phyloP scores from a whole-genome alignment of 2,329 filamentous ascomycete genomes.

The Fusarium brachygibbosum region DNA sequence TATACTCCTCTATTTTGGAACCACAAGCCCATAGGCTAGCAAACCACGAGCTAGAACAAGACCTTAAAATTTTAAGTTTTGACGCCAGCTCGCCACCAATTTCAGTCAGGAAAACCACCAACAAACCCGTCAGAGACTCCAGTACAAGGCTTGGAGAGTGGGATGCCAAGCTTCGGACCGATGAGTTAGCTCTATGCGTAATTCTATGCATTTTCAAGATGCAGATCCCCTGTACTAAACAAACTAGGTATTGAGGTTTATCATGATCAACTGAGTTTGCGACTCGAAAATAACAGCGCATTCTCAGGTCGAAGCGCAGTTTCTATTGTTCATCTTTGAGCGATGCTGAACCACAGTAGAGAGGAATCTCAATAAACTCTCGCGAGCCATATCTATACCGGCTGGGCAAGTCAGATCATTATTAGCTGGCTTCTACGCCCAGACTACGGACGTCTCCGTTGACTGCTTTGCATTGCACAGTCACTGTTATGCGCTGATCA shows the following conservation, averaged over 20 bases:
- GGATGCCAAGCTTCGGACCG: constrained; percentile 45
- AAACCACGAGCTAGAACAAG: constrained; percentile 30
- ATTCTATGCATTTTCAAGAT: constrained; percentile 16
- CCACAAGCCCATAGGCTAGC: constrained; percentile 25
- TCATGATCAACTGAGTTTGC: constrained; percentile 15
- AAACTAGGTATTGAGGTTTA: constrained; percentile 3
- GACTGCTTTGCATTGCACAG: background rate
- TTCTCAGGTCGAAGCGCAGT: background rate
- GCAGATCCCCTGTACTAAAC: constrained; percentile 16
- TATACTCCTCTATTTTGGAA: constrained; percentile 17
- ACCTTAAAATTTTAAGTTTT: constrained; percentile 40
- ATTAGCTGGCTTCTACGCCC: background rate
- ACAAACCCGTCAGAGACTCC: constrained; percentile 18
- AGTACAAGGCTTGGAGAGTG: constrained; percentile 8
- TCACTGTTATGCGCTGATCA: constrained; percentile 3
- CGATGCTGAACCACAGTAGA: background rate
- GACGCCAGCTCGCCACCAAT: constrained; percentile 43
- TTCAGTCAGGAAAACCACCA: constrained; percentile 27
- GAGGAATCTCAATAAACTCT: background rate
- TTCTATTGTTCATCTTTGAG: background rate
- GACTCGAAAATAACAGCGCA: background rate
- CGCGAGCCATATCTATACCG: background rate
- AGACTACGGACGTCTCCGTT: background rate
- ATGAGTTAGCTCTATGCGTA: constrained; percentile 17
- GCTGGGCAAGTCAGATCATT: background rate